Percentiles rank a stretch among this genome's conserved stretches.
phyloP scores from a whole-genome alignment of 2,329 filamentous ascomycete genomes.

The Paracamarosporium sp. region DNA sequence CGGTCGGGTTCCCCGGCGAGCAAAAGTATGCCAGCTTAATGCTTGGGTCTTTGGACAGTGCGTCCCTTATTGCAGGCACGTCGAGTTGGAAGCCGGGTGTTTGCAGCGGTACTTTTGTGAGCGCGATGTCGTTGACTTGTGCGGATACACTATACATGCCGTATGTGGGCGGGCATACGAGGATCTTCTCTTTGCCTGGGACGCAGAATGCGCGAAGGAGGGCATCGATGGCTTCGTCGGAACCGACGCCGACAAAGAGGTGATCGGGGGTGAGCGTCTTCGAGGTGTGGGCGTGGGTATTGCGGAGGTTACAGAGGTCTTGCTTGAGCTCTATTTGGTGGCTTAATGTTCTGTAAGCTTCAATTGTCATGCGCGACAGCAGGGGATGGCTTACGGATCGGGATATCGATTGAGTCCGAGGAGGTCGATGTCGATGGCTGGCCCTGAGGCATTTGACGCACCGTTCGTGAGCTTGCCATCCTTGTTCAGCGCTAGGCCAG shows the following conservation, averaged over 20 bases:
- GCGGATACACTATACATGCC: conserved; percentile 98
- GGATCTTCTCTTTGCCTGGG: conserved; percentile 85
- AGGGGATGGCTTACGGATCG: conserved; percentile 67
- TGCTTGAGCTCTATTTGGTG: conserved; percentile 90
- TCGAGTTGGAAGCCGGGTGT: conserved; percentile 74
- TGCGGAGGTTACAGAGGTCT: conserved; percentile 84
- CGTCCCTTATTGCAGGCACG: conserved; percentile 72
- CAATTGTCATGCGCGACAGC: not conserved
- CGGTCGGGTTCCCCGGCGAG: conserved; percentile 95
- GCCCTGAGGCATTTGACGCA: conserved; percentile 46
- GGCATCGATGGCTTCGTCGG: conserved; percentile 95
- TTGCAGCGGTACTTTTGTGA: conserved; percentile 85
- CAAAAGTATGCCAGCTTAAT: conserved; percentile 94
- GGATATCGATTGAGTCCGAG: conserved; percentile 91
- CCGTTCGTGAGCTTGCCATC: conserved; percentile 57
- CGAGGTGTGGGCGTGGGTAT: conserved; percentile 79
- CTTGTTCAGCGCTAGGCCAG: conserved; percentile 67
- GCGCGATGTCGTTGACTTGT: conserved; percentile 87
- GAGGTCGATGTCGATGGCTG: conserved; percentile 72
- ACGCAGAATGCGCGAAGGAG: conserved; percentile 91
- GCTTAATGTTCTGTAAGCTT: conserved; percentile 39
- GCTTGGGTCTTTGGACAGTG: conserved; percentile 66
- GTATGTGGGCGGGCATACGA: conserved; percentile 95
- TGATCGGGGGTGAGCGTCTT: conserved; percentile 78
- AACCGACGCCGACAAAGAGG: conserved; percentile 93